These are phyloP conservation scores for Ophioceras dolichostomum DNA, from an alignment of 2,329 filamentous ascomycete genomes.

Conservation along the genomic window DNA sequence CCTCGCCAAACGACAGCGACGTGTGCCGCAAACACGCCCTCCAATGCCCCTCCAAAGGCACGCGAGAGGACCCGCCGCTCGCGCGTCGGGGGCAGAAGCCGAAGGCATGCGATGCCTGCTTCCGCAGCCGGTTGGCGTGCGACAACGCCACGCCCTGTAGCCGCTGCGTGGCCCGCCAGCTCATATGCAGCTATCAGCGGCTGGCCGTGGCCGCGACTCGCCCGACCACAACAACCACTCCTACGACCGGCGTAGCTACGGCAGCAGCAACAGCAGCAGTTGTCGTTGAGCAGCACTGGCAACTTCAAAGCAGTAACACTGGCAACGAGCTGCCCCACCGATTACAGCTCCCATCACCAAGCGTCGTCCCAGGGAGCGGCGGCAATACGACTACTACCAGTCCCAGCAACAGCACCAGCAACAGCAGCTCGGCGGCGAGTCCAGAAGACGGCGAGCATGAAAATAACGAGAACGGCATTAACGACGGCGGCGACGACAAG, in stretches of 20 bases:
- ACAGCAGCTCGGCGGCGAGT: not conserved
- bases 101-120: conserved; percentile 16
- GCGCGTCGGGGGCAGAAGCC: conserved; percentile 15
- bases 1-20: not conserved
- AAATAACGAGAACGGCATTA: too few species aligned
- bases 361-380: too few species aligned
- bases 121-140: conserved; percentile 15
- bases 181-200: conserved; percentile 11
- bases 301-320: too few species aligned
- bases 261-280: not conserved
- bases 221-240: too few species aligned
- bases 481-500: conserved; percentile 6
- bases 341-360: too few species aligned
- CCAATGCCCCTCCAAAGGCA: conserved; percentile 9
- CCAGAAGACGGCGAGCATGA: not conserved
- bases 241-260: too few species aligned
- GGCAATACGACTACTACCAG: too few species aligned
- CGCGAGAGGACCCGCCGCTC: conserved; percentile 7
- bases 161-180: conserved; percentile 10
- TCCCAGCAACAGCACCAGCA: not conserved
- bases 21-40: conserved; percentile 15
- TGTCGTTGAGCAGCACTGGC: too few species aligned
- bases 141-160: conserved; percentile 13
- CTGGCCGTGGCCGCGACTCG: too few species aligned
- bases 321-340: too few species aligned